A percentile compares a stretch with the other conserved stretches of the same genome.
These are phyloP conservation scores for Aspergillus quadrilineatus DNA, from an alignment of 2,329 filamentous ascomycete species.

Conservation along the genomic window DNA sequence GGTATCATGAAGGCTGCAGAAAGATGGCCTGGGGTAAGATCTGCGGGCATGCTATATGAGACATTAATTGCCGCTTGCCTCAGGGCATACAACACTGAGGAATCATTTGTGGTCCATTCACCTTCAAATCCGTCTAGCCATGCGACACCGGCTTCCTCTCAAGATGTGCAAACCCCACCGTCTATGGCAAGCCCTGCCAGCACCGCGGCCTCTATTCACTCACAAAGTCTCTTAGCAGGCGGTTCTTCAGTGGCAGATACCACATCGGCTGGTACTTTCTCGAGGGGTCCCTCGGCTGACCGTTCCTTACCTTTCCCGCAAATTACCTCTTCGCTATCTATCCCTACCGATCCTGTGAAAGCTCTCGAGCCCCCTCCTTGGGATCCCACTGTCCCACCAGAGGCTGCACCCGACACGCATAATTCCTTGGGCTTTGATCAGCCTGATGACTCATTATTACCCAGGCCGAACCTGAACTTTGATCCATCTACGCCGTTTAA, in stretches of 20 bases:
- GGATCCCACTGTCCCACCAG: constrained; percentile 18
- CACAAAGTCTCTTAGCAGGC: constrained; percentile 31
- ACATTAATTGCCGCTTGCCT: constrained; percentile 82
- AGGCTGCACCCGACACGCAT: constrained; percentile 12
- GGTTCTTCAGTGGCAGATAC: constrained; percentile 30
- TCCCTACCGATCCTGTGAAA: constrained; percentile 23
- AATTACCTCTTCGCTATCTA: constrained; percentile 20
- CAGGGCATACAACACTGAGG: constrained; percentile 73
- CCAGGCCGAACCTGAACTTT: constrained; percentile 30
- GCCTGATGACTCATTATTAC: constrained; percentile 21
- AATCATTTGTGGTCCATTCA: constrained; percentile 52
- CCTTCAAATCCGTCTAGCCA: constrained; percentile 46
- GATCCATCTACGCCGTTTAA: constrained; percentile 42
- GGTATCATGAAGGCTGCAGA: constrained; percentile 78
- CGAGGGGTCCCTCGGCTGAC: constrained; percentile 36
- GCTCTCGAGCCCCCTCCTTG: constrained; percentile 20
- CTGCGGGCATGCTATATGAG: constrained; percentile 81
- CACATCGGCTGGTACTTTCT: constrained; percentile 33
- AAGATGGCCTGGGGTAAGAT: constrained; percentile 86
- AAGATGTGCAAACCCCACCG: constrained; percentile 41
- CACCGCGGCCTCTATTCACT: constrained; percentile 37
- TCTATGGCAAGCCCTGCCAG: constrained; percentile 43
- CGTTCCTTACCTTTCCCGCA: constrained; percentile 28
- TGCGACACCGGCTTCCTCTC: constrained; percentile 42
- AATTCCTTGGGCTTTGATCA: constrained; percentile 24